Conservation (phyloP, 352 stramenopile genomes). For the Pythium aquatile region DNA sequence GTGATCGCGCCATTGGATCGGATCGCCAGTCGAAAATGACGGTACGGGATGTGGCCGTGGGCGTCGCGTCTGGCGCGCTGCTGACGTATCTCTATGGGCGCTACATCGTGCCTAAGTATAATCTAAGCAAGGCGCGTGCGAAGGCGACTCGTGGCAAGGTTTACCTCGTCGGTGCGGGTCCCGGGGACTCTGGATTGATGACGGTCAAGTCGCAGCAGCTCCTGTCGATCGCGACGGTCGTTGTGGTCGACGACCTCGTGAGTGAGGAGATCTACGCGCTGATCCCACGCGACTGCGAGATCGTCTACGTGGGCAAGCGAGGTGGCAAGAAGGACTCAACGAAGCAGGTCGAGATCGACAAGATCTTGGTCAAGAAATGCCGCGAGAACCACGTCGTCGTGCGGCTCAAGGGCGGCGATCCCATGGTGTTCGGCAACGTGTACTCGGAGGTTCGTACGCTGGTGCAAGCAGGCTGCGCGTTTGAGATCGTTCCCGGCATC, state of each 20-base stretch:
- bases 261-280: constrained; percentile 54
- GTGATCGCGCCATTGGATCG: neutral
- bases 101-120: constrained; percentile 33
- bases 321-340: constrained; percentile 66
- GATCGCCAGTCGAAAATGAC: constrained; percentile 19
- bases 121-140: constrained; percentile 28
- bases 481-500: constrained; percentile 68
- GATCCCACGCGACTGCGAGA: constrained; percentile 51
- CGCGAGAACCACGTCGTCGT: constrained; percentile 54
- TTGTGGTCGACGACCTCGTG: constrained; percentile 68
- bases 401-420: constrained; percentile 66
- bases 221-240: constrained; percentile 48
- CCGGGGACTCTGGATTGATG: constrained; percentile 54
- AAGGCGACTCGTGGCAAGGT: constrained; percentile 39
- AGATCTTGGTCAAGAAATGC: constrained; percentile 53
- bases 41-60: constrained; percentile 43
- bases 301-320: constrained; percentile 68
- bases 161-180: constrained; percentile 61
- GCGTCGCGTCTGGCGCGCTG: constrained; percentile 41
- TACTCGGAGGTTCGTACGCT: constrained; percentile 70
- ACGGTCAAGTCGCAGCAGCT: constrained; percentile 50
- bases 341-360: constrained; percentile 67
- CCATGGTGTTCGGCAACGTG: constrained; percentile 72
- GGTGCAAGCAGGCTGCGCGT: constrained; percentile 41
- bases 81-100: constrained; percentile 35